A percentile compares a stretch with the other conserved stretches of the same genome.
Conservation (phyloP, 805 yeast genomes). For the Debaryomyces castellii region DNA sequence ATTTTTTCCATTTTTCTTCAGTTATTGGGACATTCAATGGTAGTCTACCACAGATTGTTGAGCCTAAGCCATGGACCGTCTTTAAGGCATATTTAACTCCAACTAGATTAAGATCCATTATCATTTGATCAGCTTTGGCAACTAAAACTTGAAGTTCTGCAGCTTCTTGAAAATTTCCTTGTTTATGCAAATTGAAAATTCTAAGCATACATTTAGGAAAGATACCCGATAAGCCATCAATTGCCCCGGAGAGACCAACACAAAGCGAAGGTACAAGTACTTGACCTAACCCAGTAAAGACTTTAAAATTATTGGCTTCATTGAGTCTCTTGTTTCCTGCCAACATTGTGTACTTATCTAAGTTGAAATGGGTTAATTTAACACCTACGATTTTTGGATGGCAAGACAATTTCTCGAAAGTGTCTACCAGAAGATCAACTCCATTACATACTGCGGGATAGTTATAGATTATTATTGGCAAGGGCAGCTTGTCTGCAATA, state of each 20-base stretch:
- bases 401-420: constrained; percentile 20
- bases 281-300: constrained; percentile 27
- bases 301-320: constrained; percentile 16
- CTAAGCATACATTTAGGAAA: constrained; percentile 22
- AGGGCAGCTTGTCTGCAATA: constrained; percentile 29
- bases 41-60: constrained; percentile 26
- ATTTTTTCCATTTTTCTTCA: constrained; percentile 10
- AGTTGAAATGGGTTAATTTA: constrained; percentile 25
- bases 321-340: constrained; percentile 12
- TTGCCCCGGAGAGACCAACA: constrained; percentile 22
- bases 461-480: constrained; percentile 36
- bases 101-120: constrained; percentile 27
- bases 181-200: constrained; percentile 12
- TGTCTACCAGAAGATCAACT: constrained; percentile 21
- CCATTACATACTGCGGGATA: constrained; percentile 39
- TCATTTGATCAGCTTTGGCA: constrained; percentile 23
- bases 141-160: constrained; percentile 17
- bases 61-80: constrained; percentile 22
- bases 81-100: constrained; percentile 27
- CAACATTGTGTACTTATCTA: constrained; percentile 19
- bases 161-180: constrained; percentile 17
- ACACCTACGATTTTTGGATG: constrained; percentile 38
- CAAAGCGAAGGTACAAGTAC: constrained; percentile 22
- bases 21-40: constrained; percentile 19
- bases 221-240: constrained; percentile 23